Conservation (phyloP, 2,329 filamentous ascomycete genomes). For the Aspergillus tanneri region DNA sequence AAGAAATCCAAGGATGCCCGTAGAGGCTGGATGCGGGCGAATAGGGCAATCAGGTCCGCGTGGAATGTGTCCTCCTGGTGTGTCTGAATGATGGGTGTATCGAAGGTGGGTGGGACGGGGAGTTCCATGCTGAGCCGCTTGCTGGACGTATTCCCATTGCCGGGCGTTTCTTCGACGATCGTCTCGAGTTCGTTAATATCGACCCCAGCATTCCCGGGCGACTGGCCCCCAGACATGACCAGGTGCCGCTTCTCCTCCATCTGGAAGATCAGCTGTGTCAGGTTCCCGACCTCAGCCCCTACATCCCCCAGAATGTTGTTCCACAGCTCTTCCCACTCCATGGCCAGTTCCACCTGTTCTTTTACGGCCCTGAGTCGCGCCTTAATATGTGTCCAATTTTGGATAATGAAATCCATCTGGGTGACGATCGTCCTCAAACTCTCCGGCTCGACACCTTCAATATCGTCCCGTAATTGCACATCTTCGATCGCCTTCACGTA, state of each 20-base stretch:
- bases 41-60: slow-evolving; percentile 81
- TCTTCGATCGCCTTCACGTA: slow-evolving; percentile 94
- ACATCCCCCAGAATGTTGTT: slow-evolving; percentile 91
- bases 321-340: slow-evolving; percentile 99
- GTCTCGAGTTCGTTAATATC: slow-evolving; percentile 90
- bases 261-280: slow-evolving; percentile 83
- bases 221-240: slow-evolving; percentile 62
- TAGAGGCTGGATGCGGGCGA: slow-evolving; percentile 92
- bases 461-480: slow-evolving; percentile 75
- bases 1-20: slow-evolving; percentile 91
- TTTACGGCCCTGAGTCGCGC: slow-evolving; percentile 75
- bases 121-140: slow-evolving; percentile 70
- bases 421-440: slow-evolving; percentile 73
- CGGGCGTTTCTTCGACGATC: slow-evolving; percentile 83
- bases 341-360: slow-evolving; percentile 88
- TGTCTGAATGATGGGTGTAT: slow-evolving; percentile 44
- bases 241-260: slow-evolving; percentile 96
- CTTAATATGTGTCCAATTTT: slow-evolving; percentile 82
- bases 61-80: slow-evolving; percentile 81
- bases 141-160: slow-evolving; percentile 54
- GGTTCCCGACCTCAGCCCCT: slow-evolving; percentile 78
- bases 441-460: slow-evolving; percentile 65
- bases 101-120: slow-evolving; percentile 47
- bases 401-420: slow-evolving; percentile 85
- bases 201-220: slow-evolving; percentile 48